Percentiles rank a stretch among this genome's conserved stretches.
These are phyloP conservation scores for Yamadazyma trypodendri DNA, from an alignment of 1,139 yeast genomes.

Conservation along the genomic window DNA sequence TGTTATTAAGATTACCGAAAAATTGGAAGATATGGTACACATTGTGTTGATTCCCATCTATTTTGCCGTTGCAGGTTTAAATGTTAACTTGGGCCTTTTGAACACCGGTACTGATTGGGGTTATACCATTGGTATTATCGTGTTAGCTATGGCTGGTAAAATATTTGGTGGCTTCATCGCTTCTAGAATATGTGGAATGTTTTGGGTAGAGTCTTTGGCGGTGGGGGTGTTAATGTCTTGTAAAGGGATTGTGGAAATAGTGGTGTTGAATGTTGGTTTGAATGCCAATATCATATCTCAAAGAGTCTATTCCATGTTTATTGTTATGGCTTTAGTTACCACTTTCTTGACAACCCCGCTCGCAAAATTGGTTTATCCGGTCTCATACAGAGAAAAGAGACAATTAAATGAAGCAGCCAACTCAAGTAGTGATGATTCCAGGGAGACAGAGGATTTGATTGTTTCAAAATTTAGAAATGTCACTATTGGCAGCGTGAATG, in stretches of 20 bases:
- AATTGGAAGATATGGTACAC: constrained; percentile 74
- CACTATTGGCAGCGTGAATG: constrained; percentile 1
- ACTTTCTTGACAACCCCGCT: constrained; percentile 77
- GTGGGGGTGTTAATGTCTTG: constrained; percentile 87
- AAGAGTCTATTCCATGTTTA: constrained; percentile 73
- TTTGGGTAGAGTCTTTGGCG: constrained; percentile 69
- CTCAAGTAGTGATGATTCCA: neutral
- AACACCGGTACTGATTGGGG: constrained; percentile 74
- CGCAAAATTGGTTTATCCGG: constrained; percentile 59
- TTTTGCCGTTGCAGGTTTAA: constrained; percentile 76
- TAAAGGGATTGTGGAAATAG: constrained; percentile 82
- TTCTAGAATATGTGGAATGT: constrained; percentile 58
- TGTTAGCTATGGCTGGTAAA: constrained; percentile 66
- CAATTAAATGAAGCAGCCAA: constrained; percentile 13
- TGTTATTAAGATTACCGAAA: constrained; percentile 65
- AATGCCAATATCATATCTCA: constrained; percentile 64
- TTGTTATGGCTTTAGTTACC: constrained; percentile 74
- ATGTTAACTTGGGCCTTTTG: constrained; percentile 62
- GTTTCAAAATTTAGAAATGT: neutral
- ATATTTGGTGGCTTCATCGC: constrained; percentile 64
- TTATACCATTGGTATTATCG: constrained; percentile 63
- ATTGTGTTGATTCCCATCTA: constrained; percentile 71
- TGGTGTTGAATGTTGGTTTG: constrained; percentile 71
- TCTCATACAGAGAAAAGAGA: constrained; percentile 54
- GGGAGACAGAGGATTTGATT: neutral